Conservation (phyloP, 306 rosid species). For the Begonia loranthoides region DNA sequence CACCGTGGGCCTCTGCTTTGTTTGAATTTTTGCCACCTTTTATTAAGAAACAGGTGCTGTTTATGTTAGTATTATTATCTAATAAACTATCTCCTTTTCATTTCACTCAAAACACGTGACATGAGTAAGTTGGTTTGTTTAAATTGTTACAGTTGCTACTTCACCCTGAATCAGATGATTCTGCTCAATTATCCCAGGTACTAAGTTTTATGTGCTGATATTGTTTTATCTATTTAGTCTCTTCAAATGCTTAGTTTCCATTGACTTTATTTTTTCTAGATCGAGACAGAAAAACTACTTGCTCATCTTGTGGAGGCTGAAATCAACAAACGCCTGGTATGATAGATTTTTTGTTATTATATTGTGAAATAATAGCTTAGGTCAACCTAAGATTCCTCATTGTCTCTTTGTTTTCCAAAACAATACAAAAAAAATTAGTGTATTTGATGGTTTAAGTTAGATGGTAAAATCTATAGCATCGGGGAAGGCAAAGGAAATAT, state of each 20-base stretch:
- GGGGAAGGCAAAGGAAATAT: not conserved
- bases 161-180: constrained; percentile 93
- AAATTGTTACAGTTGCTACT: constrained; percentile 62
- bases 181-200: constrained; percentile 99
- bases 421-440: too few species aligned
- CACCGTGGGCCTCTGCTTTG: constrained; percentile 98
- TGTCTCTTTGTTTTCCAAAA: too few species aligned
- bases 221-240: constrained; percentile 1
- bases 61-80: not conserved
- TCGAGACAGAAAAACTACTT: constrained; percentile 92
- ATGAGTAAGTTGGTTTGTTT: not conserved
- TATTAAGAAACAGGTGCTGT: constrained; percentile 63
- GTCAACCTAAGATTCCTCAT: too few species aligned
- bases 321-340: constrained; percentile 83
- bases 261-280: constrained; percentile 31
- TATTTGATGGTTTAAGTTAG: too few species aligned
- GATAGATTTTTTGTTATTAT: constrained; percentile 4
- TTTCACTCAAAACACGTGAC: not conserved
- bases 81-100: not conserved
- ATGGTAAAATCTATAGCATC: too few species aligned
- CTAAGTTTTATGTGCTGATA: constrained; percentile 5
- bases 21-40: constrained; percentile 91
- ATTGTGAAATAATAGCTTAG: not conserved
- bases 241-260: constrained; percentile 12
- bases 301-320: constrained; percentile 94